These are phyloP conservation scores for Candida smagusa DNA, from an alignment of 1,139 yeast genomes.

Conservation along the genomic window DNA sequence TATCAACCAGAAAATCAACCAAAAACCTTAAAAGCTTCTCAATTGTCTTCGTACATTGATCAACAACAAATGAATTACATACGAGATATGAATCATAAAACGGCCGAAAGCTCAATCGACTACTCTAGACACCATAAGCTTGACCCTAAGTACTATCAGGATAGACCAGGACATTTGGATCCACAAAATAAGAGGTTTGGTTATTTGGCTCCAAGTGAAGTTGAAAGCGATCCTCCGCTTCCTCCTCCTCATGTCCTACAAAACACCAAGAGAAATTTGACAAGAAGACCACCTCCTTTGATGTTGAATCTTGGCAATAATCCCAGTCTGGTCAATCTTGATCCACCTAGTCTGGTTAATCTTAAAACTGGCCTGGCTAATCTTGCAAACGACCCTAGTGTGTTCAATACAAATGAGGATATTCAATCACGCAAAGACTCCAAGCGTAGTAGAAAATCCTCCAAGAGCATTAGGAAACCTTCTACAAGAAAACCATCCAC, in stretches of 20 bases:
- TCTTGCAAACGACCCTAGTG: not conserved
- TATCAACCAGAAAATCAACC: constrained; percentile 10
- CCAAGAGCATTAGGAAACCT: not conserved
- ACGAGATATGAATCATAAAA: constrained; percentile 11
- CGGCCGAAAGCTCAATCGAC: constrained; percentile 16
- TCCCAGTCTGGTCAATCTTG: not conserved
- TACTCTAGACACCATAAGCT: constrained; percentile 12
- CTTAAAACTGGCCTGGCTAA: not conserved
- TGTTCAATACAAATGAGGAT: not conserved
- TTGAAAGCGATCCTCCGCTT: constrained; percentile 25
- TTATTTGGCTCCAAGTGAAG: constrained; percentile 15
- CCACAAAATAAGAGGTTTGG: constrained; percentile 4
- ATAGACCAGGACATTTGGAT: constrained; percentile 3
- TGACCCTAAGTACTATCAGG: constrained; percentile 11
- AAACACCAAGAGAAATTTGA: not conserved
- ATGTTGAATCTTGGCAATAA: not conserved
- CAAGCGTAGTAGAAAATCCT: not conserved
- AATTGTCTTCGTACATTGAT: constrained; percentile 27
- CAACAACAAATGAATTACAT: constrained; percentile 25
- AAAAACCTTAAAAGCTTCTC: constrained; percentile 8
- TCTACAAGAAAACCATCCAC: not conserved
- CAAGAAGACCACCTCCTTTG: not conserved
- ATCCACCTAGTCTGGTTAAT: not conserved
- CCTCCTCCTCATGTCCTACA: constrained; percentile 19
- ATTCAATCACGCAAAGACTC: not conserved